phyloP scores from a whole-genome alignment of 169 alveolate genomes.

The Plasmodium vivax region DNA sequence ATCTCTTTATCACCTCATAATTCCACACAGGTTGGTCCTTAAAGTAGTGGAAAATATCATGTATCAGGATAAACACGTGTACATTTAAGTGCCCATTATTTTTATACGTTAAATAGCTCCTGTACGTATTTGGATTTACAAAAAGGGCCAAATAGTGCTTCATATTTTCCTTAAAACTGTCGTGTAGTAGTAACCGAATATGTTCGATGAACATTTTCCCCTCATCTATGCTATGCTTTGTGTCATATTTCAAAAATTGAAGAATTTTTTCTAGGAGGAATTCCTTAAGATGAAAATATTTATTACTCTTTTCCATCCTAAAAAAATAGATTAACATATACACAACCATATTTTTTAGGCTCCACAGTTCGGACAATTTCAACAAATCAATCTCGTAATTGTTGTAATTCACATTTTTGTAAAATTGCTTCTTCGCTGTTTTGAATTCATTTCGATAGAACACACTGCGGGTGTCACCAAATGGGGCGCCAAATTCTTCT shows the following conservation, averaged over 20 bases:
- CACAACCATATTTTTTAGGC: constrained; percentile 33
- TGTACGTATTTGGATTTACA: constrained; percentile 38
- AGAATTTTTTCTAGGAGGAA: constrained; percentile 49
- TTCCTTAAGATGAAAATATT: constrained; percentile 27
- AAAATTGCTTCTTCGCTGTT: constrained; percentile 29
- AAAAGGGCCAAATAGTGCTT: constrained; percentile 38
- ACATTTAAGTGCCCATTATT: neutral
- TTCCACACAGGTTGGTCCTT: constrained; percentile 61
- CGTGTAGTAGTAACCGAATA: constrained; percentile 36
- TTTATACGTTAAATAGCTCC: neutral
- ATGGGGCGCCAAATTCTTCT: neutral
- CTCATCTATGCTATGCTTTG: constrained; percentile 12
- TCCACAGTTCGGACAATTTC: neutral
- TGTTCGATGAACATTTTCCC: constrained; percentile 32
- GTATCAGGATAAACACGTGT: constrained; percentile 26
- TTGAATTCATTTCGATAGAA: neutral
- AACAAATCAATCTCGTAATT: constrained; percentile 24
- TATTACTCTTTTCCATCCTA: neutral
- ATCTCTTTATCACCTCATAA: constrained; percentile 26
- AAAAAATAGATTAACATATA: constrained; percentile 25
- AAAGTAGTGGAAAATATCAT: constrained; percentile 59
- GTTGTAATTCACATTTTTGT: constrained; percentile 15
- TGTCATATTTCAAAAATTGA: constrained; percentile 37
- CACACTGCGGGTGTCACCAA: neutral
- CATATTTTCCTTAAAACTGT: constrained; percentile 40